These are phyloP conservation scores for Phytophthora tubulina DNA, from an alignment of 352 stramenopile species.

Conservation along the genomic window DNA sequence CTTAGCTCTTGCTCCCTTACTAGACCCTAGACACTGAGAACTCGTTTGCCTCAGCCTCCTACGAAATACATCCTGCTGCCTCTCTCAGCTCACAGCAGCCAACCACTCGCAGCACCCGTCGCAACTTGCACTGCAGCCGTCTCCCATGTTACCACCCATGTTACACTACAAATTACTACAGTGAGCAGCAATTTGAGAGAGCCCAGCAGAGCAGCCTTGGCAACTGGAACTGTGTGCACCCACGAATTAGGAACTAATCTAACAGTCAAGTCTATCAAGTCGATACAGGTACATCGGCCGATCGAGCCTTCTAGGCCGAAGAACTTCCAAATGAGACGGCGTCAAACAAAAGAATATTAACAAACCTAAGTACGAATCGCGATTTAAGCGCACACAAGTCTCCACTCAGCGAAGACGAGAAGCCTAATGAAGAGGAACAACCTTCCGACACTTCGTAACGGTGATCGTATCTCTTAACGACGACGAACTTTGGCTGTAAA, in stretches of 20 bases:
- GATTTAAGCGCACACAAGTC: not conserved
- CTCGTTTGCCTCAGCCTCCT: too few species aligned
- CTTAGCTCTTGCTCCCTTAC: too few species aligned
- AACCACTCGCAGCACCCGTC: too few species aligned
- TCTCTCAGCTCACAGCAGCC: too few species aligned
- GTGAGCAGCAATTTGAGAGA: not conserved
- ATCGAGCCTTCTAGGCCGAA: constrained; percentile 11
- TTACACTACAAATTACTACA: too few species aligned
- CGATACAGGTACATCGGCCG: constrained; percentile 28
- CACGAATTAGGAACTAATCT: constrained; percentile 85
- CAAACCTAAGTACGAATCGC: too few species aligned
- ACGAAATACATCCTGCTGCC: too few species aligned
- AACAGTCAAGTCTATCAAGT: constrained; percentile 83
- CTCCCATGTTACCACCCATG: too few species aligned
- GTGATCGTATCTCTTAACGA: not conserved
- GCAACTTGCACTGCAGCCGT: too few species aligned
- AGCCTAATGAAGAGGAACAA: not conserved
- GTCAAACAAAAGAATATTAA: too few species aligned
- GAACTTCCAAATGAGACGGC: too few species aligned
- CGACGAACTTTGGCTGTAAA: constrained; percentile 23
- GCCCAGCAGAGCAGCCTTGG: constrained; percentile 33
- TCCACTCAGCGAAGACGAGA: constrained; percentile 13
- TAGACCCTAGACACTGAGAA: too few species aligned
- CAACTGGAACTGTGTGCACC: constrained; percentile 72
- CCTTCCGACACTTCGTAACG: constrained; percentile 12